phyloP scores from a whole-genome alignment of 257 asterid species.

The Ophiorrhiza pumila region DNA sequence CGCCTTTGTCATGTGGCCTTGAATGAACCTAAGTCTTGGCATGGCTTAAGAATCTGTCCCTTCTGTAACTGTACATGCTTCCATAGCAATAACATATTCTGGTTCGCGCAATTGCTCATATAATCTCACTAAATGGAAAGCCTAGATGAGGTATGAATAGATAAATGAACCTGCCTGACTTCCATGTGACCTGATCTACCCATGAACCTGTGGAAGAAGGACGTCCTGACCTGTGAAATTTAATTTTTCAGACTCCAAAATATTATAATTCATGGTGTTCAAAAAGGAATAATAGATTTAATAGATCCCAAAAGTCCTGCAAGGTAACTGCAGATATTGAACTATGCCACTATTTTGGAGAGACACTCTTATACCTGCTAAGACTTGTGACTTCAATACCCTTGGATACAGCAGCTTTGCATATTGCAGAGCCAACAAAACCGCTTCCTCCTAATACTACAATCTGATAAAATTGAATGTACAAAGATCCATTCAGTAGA shows the following conservation, averaged over 20 bases:
- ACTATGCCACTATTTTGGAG: conserved; percentile 20
- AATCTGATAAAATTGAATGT: conserved; percentile 45
- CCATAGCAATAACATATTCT: no score
- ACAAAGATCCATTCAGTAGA: not conserved
- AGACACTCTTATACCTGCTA: conserved; percentile 68
- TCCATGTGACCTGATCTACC: conserved; percentile 96
- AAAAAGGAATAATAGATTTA: not conserved
- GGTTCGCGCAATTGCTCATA: no score
- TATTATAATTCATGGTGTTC: conserved; percentile 3
- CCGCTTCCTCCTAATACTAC: conserved; percentile 98
- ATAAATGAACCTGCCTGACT: conserved; percentile 67
- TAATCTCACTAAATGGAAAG: not conserved
- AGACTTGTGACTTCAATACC: conserved; percentile 93
- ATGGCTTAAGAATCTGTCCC: no score
- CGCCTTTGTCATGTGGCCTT: not conserved
- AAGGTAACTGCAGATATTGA: not conserved
- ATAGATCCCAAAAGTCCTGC: conserved; percentile 9
- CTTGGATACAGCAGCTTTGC: conserved; percentile 96
- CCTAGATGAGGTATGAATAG: conserved; percentile 10
- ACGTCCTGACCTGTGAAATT: conserved; percentile 65
- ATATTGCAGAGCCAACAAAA: conserved; percentile 94
- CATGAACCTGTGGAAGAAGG: conserved; percentile 73
- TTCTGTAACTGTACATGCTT: no score
- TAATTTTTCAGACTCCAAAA: conserved; percentile 17
- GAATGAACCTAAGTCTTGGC: no score